Base-by-base conservation (phyloP, 1,284 basidiomycete species). In the Rhodotorula sp. region DNA sequence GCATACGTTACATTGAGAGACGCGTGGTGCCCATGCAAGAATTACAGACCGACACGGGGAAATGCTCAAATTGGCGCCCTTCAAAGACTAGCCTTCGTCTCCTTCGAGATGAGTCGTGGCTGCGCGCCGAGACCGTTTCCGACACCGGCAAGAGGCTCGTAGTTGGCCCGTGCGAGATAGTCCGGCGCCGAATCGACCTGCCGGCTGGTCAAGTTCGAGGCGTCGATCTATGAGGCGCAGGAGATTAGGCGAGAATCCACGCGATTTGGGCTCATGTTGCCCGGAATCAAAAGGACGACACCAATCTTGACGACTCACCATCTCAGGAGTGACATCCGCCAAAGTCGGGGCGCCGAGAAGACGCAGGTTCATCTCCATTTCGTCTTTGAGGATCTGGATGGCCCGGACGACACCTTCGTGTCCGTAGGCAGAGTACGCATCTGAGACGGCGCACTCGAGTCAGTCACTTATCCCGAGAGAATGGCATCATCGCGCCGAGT, bases 361-460 rank as follows among this genome's bases (percentile, higher is more conserved):
- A 29, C 92, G 87, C 86, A 95, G 86, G 81, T 79, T 75, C 78
- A 79, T 95, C 83, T 93, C 91, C 77, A 97, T 92, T 81, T 97
- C 93, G 76, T 94, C 91, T 90, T 95, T 77, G 48, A 78, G 73
- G 48, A 75, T 75, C 61, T 78, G 71, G 20, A 75, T 69, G 49
- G 70, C 68, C n/a, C 45, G 33, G 22, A 59, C 64, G 30, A 78
- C 77, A 37, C 84, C 94, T 33, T 91, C 89, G 59, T 85, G 83
- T 1, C 94, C 94, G 79, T 95, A 95, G 1, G 91, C 86, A 22
- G 88, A 93, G 84, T 91, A 95, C 0, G 93, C 90, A 79, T 95
- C 95, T 61, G 93, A 79, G 93, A 4, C 0, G 45, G 33, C 15
- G 42, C 24, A 22, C 33, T 22, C 18, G 37, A 33, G 55, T 53